Conservation (phyloP, 192 early-diverging fungal species). For the Geranomyces michiganensis region DNA sequence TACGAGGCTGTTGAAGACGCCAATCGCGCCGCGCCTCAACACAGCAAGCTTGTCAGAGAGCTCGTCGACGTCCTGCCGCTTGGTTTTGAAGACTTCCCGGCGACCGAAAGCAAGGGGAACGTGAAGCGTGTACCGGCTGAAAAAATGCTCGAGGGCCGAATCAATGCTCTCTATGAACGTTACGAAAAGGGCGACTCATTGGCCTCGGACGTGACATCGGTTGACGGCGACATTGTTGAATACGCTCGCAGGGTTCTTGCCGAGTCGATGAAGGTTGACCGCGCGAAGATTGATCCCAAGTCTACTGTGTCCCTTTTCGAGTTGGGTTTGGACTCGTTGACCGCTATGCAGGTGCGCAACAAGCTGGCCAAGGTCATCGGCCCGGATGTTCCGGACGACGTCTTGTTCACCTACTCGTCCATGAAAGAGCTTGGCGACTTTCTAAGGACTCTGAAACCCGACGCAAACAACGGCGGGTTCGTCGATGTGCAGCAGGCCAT, state of each 20-base stretch:
- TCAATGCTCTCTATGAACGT: constrained; percentile 7
- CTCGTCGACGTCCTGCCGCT: constrained; percentile 21
- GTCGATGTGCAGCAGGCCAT: not conserved
- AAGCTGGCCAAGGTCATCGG: not conserved
- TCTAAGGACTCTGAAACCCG: not conserved
- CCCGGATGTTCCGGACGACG: not conserved
- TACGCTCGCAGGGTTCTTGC: not conserved
- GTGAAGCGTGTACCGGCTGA: constrained; percentile 5
- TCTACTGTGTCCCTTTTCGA: constrained; percentile 4
- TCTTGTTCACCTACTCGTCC: constrained; percentile 19
- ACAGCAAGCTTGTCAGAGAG: constrained; percentile 11
- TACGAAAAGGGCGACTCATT: constrained; percentile 5
- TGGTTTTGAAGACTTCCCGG: constrained; percentile 13
- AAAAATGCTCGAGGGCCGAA: constrained; percentile 3
- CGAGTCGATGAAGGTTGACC: constrained; percentile 7
- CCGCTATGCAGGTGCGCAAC: constrained; percentile 25
- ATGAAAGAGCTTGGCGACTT: not conserved
- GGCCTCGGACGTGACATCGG: not conserved
- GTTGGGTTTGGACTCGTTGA: constrained; percentile 21
- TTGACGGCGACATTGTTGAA: not conserved
- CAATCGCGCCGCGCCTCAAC: constrained; percentile 7
- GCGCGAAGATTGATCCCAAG: not conserved
- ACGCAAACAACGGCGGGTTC: not conserved
- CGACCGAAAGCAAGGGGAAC: constrained; percentile 16
- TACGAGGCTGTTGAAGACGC: constrained; percentile 10